phyloP scores from a whole-genome alignment of 805 yeast genomes.

The Ogataea pilisensis region DNA sequence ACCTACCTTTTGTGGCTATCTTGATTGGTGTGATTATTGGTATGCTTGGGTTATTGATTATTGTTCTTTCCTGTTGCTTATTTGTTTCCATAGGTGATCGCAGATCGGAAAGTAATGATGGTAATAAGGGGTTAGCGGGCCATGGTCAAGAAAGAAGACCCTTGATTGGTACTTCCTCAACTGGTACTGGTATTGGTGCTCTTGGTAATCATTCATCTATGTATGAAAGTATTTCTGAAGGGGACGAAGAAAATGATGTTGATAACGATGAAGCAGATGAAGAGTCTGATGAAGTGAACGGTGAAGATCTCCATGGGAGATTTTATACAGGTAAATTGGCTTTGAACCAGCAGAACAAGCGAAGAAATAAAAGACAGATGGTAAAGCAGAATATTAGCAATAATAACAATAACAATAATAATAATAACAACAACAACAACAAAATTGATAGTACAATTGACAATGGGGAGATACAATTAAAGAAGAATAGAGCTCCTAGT shows the following conservation, averaged over 20 bases:
- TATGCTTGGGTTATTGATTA: constrained; percentile 37
- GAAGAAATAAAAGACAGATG: no score
- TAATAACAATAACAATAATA: no score
- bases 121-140: background rate
- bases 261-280: constrained; percentile 2
- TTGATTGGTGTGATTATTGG: constrained; percentile 67
- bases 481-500: constrained; percentile 1
- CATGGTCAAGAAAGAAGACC: constrained; percentile 12
- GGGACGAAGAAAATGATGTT: constrained; percentile 1
- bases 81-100: constrained; percentile 28
- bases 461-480: background rate
- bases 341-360: no score
- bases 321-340: no score
- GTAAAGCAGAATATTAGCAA: no score
- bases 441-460: background rate
- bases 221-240: background rate
- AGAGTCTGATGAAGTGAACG: background rate
- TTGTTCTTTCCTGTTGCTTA: constrained; percentile 34
- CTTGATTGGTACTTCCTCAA: no score
- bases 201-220: background rate
- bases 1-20: constrained; percentile 63
- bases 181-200: no score
- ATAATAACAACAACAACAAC: background rate
- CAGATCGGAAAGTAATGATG: background rate
- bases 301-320: background rate